Base-by-base conservation (phyloP, 2,329 filamentous ascomycete species). In the Aspergillus jensenii region DNA sequence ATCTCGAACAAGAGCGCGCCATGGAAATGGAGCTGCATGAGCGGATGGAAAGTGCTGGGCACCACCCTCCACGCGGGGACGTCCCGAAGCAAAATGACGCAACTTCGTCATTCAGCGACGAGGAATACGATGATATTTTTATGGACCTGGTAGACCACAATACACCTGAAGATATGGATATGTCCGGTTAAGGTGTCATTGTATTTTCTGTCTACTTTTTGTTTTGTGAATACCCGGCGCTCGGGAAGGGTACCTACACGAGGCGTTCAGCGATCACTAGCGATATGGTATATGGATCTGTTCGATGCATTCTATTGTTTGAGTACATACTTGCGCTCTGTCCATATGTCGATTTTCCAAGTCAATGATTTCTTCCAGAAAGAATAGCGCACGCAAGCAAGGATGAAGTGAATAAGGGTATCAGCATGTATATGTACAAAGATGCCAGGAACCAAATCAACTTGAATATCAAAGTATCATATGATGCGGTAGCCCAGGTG, bases 51-150 rank as follows among this genome's bases (percentile, higher is more conserved):
- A 19, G 60, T 19, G 49, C 39, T n/a, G 47, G 39, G 17, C 52
- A 35, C 19, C 8, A 40, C 19, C 8, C 4, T 12, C 15, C 23
- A 9, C 53, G 23, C 21, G 9, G 15, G 31, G 11, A 11, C 9
- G 14, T 19, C 17, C 40, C 37, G 25, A 11, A 17, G n/a, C 12
- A 19, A 19, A 55, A 62, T 27, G 58, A 59, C 46, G 25, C 45
- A 11, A 56, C 56, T 23, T 62, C 63, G 40, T 68, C 66, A 41
- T 73, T 71, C 54, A 70, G 81, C 63, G 83, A 86, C 60, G 83
- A 84, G n/a, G 84, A 86, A 61, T 87, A 86, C 65, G 83, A 87
- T 65, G 75, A 76, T 61, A 75, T 87, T 7, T 87, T 96, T 69
- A 83, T 85, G 77, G 86, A 90, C 63, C 70, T 90, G 39, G 72